Base-by-base conservation (phyloP, 108 stramenopile genomes). In the Fragilariopsis cylindrus region DNA sequence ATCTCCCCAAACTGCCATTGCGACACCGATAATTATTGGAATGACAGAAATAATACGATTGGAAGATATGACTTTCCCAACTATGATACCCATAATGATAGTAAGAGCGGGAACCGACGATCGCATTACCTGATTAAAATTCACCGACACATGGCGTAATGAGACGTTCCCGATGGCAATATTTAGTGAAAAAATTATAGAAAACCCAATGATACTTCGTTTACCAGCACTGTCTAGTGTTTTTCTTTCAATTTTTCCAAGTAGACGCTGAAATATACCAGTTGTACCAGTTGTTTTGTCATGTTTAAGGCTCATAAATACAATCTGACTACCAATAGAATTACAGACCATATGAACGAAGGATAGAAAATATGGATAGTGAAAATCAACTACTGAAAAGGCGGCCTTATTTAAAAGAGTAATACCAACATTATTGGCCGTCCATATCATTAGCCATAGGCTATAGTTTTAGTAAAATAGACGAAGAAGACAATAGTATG, bases 331-430 rank as follows among this genome's bases (percentile, higher is more conserved):
- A 8, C 89, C 89, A 30, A 84, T 53, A 9, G 78, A 71, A 62
- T 96, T 96, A 74, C 87, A 92, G 8, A 82, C 65, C 95, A 96
- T 96, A 74, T 96, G 95, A 56, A 96, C 74, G 57, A 92, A 88
- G 42, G 86, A 85, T 2, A 96, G 72, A 74, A 92, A 88, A 72
- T 89, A 93, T 5, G 95, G 95, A 74, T 96, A 96, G n/a, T 85
- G 84, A 77, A 96, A 96, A 62, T 91, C 84, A 21, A 92, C 90
- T 3, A 57, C 83, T 15, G 87, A 83, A 76, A 93, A 93, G 60
- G 90, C 88, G 12, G 91, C 84, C 76, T 96, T 96, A 82, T 96
- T 96, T 42, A 96, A 64, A 19, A 96, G 81, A 7, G 95, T 96
- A 42, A 96, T 85, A 40, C 89, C 90, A 47, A 94, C 77, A 70